Base-by-base conservation (phyloP, 257 asterid genomes). In the Nicotiana knightiana region DNA sequence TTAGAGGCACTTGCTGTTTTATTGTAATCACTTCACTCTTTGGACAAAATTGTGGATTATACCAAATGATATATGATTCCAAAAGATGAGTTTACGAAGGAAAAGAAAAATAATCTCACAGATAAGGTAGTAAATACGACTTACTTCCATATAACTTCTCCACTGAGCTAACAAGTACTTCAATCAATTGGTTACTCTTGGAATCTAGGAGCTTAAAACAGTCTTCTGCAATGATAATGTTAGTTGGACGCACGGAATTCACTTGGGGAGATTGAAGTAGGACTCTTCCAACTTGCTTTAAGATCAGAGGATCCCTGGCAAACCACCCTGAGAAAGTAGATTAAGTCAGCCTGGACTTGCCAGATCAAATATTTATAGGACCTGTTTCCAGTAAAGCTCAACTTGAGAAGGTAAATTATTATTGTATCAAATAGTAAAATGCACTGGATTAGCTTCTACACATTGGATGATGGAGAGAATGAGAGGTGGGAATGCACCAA, bases 201-300 rank as follows among this genome's bases (percentile, higher is more conserved):
- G 84, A 88, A 86, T 77, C 85, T 67, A 87, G 88, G 82, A 93
- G 93, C 85, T 90, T 87, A 87, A 95, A 95, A 86, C 98, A 95
- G 85, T 95, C 99, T 79, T 93, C 91, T 66, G 99, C 97, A 65
- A 95, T 82, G 21, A 92, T 70, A 85, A 95, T 55, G 53, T 84
- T 89, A 80, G 80, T 66, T 18, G 87, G 89, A 73, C 76, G 73
- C 6, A 62, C 43, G 9, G 83, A 51, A 86, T 67, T 32, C 87
- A 90, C 28, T 79, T 16, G 63, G 24, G 63, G 82, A 81, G 87
- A 17, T 70, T 62, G 88, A 86, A 93, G 59, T 80, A 95, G 87
- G 81, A 93, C 62, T 73, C 88, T 86, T 30, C 98, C 99, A 32
- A 93, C 97, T 76, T 81, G 88, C 86, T 87, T 95, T 93, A 95